Percentiles rank a stretch among this genome's conserved stretches.
These are phyloP conservation scores for Forsythia viridissima DNA, from an alignment of 257 asterid genomes.

Conservation along the genomic window DNA sequence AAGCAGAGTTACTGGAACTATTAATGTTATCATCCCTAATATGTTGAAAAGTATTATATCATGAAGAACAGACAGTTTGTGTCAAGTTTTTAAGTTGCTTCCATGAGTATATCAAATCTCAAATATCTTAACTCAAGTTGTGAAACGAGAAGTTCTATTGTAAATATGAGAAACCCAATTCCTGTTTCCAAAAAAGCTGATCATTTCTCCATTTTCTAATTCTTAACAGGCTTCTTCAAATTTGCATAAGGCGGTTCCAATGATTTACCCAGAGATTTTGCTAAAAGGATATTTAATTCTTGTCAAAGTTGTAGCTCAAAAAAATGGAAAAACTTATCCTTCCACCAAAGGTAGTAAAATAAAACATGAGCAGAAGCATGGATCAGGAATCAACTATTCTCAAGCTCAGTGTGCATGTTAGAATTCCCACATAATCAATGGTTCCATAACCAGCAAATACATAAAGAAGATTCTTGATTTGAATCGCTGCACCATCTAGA, in stretches of 20 bases:
- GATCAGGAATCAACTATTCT: constrained; percentile 12
- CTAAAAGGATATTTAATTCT: too few relatives aligned
- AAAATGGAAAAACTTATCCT: too few relatives aligned
- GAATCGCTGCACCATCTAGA: constrained; percentile 93
- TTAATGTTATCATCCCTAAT: background rate
- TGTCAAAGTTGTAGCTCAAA: too few relatives aligned
- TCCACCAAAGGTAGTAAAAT: too few relatives aligned
- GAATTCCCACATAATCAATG: constrained; percentile 63
- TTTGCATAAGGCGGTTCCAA: too few relatives aligned
- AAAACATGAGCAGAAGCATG: background rate
- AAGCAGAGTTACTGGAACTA: constrained; percentile 6
- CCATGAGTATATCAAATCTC: constrained; percentile 10
- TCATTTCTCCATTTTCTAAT: too few relatives aligned
- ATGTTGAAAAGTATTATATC: too few relatives aligned
- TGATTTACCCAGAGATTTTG: too few relatives aligned
- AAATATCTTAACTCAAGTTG: background rate
- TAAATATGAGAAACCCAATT: too few relatives aligned
- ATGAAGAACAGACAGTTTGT: background rate
- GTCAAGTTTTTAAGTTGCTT: background rate
- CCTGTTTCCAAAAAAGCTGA: too few relatives aligned
- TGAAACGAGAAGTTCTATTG: too few relatives aligned
- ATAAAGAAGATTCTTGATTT: constrained; percentile 71
- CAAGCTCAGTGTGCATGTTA: background rate
- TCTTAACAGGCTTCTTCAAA: too few relatives aligned
- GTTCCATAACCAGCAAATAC: constrained; percentile 98